Percentiles rank a stretch among this genome's conserved stretches.
phyloP scores from a whole-genome alignment of 2,329 filamentous ascomycete genomes.

The Colletotrichum liriopes region DNA sequence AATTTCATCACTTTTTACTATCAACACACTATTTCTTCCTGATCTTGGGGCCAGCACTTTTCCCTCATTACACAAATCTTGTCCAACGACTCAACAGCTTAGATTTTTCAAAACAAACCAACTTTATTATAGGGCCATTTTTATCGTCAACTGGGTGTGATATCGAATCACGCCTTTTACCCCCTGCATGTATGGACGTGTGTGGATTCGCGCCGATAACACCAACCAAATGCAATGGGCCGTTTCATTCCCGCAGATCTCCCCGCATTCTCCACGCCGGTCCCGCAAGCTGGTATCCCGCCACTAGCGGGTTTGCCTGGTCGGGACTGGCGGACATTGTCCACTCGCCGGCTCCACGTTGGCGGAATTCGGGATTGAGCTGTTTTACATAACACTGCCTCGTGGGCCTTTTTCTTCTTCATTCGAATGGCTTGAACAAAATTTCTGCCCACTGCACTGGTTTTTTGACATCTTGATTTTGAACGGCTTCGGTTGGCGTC shows the following conservation, averaged over 20 bases:
- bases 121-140: neutral
- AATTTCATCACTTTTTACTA: too few species aligned
- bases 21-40: too few species aligned
- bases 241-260: constrained; percentile 28
- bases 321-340: constrained; percentile 33
- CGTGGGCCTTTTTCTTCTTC: neutral
- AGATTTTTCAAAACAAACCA: neutral
- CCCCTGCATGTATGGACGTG: constrained; percentile 1
- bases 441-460: neutral
- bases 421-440: neutral
- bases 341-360: constrained; percentile 4
- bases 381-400: constrained; percentile 7
- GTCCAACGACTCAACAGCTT: rapidly evolving
- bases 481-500: neutral
- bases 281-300: constrained; percentile 22
- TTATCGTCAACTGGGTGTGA: neutral
- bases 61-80: neutral
- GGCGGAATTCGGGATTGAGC: constrained; percentile 28
- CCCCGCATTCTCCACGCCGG: constrained; percentile 32
- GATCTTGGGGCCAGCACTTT: too few species aligned
- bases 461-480: neutral
- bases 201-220: neutral
- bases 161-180: neutral
- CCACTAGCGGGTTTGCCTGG: constrained; percentile 38
- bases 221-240: constrained; percentile 5